Evolutionary conservation across 1,139 yeast species (phyloP), one percentile per base, ranked within the genome.

Genomic region (Sugiyamaella japonica): DNA sequence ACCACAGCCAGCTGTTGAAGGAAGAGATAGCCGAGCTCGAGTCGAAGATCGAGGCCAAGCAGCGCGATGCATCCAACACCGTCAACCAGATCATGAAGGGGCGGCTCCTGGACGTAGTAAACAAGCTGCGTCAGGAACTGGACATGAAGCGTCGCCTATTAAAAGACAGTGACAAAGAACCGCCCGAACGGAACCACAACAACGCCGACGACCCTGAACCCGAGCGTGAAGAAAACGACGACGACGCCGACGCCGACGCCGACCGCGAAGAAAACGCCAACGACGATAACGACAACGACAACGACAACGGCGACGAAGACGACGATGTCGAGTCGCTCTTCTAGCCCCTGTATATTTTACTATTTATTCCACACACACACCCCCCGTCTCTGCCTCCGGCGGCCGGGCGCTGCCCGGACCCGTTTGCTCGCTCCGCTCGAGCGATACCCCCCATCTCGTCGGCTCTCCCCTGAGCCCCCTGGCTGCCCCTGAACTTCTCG

Each of bases 1-100:
- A 87, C 60, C 95, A 88, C 63, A 81, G 81, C 61, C 90, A 86
- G 66, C 78, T 90, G 63, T 75, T 93, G 57, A 83, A 83, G 59
- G 98, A 91, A 69, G 98, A 91, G 68, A 84, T 95, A 53, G 75
- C 79, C 12, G 99, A 95, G 66, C 76, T 95, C 59, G 91, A 88
- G 65, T 74, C 81, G 42, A 91, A 93, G 0, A 87, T 95, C 54
- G 83, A 80, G 52, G 84, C 84, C 63, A 93, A 91, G 66, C 83
- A 82, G 66, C 79, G 79, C 52, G 93, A 89, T 63, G 81, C 89
- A 49, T 82, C 79, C 15, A 85, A 85, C 56, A 83, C 91, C 15
- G 66, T 64, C 37, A 90, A 90, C 68, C 91, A 91, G 64, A 86
- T 93, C 75, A 79, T 93, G 82, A 84, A 86, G 68, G 88, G 86